Evolutionary conservation across 129 eudicot species (phyloP), one percentile per base, ranked within the genome.

Genomic region (Erigeron canadensis): DNA sequence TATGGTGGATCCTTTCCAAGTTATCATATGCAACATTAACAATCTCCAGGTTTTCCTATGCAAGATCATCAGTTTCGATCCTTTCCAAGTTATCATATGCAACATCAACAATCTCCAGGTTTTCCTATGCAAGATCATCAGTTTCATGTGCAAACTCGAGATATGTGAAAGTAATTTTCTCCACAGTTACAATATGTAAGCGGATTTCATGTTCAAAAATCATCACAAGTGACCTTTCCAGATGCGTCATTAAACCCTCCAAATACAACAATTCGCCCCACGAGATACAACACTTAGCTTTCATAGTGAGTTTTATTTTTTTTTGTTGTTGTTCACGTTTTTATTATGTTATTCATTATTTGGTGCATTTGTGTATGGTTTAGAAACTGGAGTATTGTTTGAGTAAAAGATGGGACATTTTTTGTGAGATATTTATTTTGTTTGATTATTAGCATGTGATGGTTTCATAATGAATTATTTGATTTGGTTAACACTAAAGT

Each of bases 1-100:
- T 53, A 53, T 15, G 21, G 59, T 53, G 59, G 59, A 53, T 53
- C 16, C 0, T 3, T 53, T 53, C 59, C 59, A 53, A 15, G 59
- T 53, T 53, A 53, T 53, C 21, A 7, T 53, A 53, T 53, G 59
- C 59, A 53, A 53, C 18, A n/a, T n/a, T n/a, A n/a, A n/a, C n/a
- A n/a, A n/a, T n/a, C n/a, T n/a, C n/a, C n/a, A n/a, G n/a, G n/a
- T n/a, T n/a, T n/a, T n/a, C n/a, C n/a, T n/a, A n/a, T n/a, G n/a
- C n/a, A n/a, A n/a, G n/a, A 53, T 53, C 22, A 6, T 13, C 28
- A n/a, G n/a, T n/a, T n/a, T n/a, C n/a, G 59, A 53, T 53, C 16
- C 0, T 3, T 53, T 53, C 59, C 59, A 53, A 15, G 59, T 53
- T 53, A 53, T 53, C 21, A 7, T 53, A 53, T 53, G 59, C 59